Conservation (phyloP, 164 flowering plant genomes). For the Tetracentron sinense region DNA sequence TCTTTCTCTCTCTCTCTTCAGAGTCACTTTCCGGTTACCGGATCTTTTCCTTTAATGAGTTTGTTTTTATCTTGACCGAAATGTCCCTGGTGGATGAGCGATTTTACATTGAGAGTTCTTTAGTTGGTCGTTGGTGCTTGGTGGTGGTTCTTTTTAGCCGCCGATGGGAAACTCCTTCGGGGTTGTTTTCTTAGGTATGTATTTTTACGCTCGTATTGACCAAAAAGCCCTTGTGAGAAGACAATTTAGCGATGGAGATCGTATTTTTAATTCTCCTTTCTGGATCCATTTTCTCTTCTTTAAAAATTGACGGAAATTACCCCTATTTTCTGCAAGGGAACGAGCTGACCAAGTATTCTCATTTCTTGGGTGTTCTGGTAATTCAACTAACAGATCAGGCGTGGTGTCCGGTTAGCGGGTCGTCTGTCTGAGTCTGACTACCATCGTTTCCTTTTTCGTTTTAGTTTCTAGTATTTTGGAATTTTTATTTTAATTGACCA, state of each 20-base stretch:
- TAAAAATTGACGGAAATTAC: neutral
- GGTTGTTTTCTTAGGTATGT: too few relatives aligned
- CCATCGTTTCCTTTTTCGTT: neutral
- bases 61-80: constrained; percentile 1
- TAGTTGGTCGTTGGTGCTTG: neutral
- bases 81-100: neutral
- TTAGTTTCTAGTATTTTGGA: too few relatives aligned
- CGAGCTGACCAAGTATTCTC: too few relatives aligned
- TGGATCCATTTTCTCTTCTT: too few relatives aligned
- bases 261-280: too few relatives aligned
- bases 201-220: too few relatives aligned
- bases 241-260: too few relatives aligned
- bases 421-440: too few relatives aligned
- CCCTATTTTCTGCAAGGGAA: neutral
- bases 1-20: neutral
- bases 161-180: neutral
- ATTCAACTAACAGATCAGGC: too few relatives aligned
- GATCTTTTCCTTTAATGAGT: neutral
- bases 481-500: neutral
- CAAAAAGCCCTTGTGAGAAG: too few relatives aligned
- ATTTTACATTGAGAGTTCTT: neutral
- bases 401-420: neutral
- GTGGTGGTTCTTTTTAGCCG: neutral
- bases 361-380: too few relatives aligned
- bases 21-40: neutral